Base-by-base conservation (phyloP, 192 early-diverging fungal species). In the Lobosporangium transversale region DNA sequence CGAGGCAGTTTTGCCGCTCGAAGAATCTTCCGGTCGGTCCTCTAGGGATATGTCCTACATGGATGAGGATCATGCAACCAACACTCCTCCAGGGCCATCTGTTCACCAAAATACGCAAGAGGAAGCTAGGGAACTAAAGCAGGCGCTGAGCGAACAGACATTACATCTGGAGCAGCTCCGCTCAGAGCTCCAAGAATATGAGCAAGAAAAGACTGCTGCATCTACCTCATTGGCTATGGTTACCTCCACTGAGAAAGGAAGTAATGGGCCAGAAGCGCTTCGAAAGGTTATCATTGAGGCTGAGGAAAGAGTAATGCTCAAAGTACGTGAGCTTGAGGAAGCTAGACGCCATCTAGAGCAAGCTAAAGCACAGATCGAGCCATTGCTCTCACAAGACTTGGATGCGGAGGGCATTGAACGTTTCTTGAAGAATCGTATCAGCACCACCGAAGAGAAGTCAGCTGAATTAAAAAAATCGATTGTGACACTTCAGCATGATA, bases 101-200 rank as follows among this genome's bases (percentile, higher is more conserved):
- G 27, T 26, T 26, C n/a, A 18, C 18, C 24, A 52, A 32, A 37
- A 26, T 42, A 5, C 24, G 36, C 33, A 11, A 4, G 47, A 50
- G 0, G 31, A 52, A 9, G 37, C 31, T 1, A 24, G 30, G 26
- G 36, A 40, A 33, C 49, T 30, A 15, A 48, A 35, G 2, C 33
- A 26, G 45, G 21, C 52, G 4, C 24, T 70, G 23, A 43, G 18
- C 20, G 53, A 49, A 9, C 35, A 61, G 27, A 55, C 52, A 33
- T 54, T 18, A 8, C 23, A 29, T 17, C 54, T 71, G 1, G 69
- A 71, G 5, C 53, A 61, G 18, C 69, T 62, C 15, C 42, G 69
- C 1, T 24, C 35, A 0, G 43, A 71, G 31, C 45, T 51, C 30
- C 59, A 50, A 27, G n/a, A 71, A n/a, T 44, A 26, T n/a, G 60